phyloP scores from a whole-genome alignment of 805 yeast genomes.

The Pichia scutulata region DNA sequence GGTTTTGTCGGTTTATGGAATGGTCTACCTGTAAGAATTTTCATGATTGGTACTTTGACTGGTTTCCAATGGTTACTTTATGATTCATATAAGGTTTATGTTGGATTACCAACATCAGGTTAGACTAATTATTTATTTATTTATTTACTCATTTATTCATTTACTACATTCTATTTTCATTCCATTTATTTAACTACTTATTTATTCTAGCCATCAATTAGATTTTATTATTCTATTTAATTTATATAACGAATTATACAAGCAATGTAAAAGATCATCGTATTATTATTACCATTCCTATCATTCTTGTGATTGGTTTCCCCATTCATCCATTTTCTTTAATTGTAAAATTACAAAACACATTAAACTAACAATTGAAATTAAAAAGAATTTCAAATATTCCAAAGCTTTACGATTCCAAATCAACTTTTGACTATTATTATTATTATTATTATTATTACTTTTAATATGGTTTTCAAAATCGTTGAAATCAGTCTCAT shows the following conservation, averaged over 20 bases:
- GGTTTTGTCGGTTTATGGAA: slow-evolving; percentile 93
- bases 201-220: not conserved
- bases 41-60: slow-evolving; percentile 96
- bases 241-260: not conserved
- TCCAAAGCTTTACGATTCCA: slow-evolving; percentile 5
- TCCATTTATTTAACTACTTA: not conserved
- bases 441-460: no score
- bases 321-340: slow-evolving; percentile 19
- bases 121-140: slow-evolving; percentile 1
- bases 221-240: not conserved
- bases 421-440: not conserved
- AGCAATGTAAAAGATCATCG: not conserved
- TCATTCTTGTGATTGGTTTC: slow-evolving; percentile 6
- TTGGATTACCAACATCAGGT: slow-evolving; percentile 95
- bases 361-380: slow-evolving; percentile 22
- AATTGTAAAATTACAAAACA: slow-evolving; percentile 25
- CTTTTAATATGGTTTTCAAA: not conserved
- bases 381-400: slow-evolving; percentile 11
- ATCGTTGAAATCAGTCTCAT: not conserved
- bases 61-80: slow-evolving; percentile 96
- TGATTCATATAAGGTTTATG: slow-evolving; percentile 90
- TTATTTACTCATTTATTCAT: no score
- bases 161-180: no score
- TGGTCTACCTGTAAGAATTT: slow-evolving; percentile 87
- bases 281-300: slow-evolving; percentile 10